A percentile compares a stretch with the other conserved stretches of the same genome.
These are phyloP conservation scores for Calocera cornea DNA, from an alignment of 768 basidiomycete genomes.

Conservation along the genomic window DNA sequence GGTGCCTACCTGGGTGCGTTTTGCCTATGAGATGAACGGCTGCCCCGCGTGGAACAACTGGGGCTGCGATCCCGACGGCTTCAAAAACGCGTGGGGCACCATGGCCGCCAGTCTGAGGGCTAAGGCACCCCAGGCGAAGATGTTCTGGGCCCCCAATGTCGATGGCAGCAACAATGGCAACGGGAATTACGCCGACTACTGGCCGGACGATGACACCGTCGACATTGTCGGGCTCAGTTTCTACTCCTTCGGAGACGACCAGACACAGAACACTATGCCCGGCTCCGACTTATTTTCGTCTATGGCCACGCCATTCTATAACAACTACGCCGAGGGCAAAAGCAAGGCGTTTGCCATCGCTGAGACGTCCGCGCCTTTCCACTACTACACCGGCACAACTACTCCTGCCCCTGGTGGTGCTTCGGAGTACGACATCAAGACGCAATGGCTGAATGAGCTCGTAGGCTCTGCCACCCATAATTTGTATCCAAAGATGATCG, in stretches of 20 bases:
- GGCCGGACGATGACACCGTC: slow-evolving; percentile 8
- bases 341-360: slow-evolving; percentile 9
- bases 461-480: slow-evolving; percentile 7
- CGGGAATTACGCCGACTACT: slow-evolving; percentile 7
- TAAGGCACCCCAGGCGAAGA: not conserved
- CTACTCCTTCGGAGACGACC: slow-evolving; percentile 7
- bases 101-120: not conserved
- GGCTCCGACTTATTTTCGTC: not conserved
- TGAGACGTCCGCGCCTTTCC: slow-evolving; percentile 12
- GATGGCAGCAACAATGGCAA: slow-evolving; percentile 5
- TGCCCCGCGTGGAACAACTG: slow-evolving; percentile 9
- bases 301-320: not conserved
- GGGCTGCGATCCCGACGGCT: slow-evolving; percentile 8
- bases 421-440: slow-evolving; percentile 10
- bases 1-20: slow-evolving; percentile 12
- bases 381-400: slow-evolving; percentile 11
- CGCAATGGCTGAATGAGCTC: slow-evolving; percentile 11
- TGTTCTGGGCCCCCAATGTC: slow-evolving; percentile 12
- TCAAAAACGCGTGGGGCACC: slow-evolving; percentile 1
- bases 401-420: slow-evolving; percentile 5
- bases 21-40: slow-evolving; percentile 14
- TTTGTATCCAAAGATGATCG: slow-evolving; percentile 13
- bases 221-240: slow-evolving; percentile 13
- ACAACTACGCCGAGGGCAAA: slow-evolving; percentile 7
- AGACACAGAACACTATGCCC: slow-evolving; percentile 7